These are phyloP conservation scores for Dentipellis fragilis DNA, from an alignment of 768 basidiomycete genomes.

Conservation along the genomic window DNA sequence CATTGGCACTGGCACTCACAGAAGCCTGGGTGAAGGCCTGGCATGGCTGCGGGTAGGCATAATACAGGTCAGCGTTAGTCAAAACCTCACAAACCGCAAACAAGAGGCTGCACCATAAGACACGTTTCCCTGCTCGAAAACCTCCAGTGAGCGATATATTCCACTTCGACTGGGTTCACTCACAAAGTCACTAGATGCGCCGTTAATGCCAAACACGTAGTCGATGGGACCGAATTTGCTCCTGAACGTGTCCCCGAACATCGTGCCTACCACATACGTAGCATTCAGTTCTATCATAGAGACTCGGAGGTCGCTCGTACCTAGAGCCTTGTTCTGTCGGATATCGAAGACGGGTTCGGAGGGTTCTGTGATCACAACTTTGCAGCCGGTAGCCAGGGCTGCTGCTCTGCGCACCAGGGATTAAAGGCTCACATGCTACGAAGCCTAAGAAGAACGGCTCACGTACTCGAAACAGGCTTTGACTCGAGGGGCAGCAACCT, in stretches of 20 bases:
- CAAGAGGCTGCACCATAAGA: constrained; percentile 45
- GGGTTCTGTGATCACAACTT: constrained; percentile 29
- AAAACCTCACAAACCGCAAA: background rate
- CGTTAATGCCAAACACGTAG: constrained; percentile 55
- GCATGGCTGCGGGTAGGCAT: constrained; percentile 31
- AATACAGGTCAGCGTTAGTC: background rate
- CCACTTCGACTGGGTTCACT: constrained; percentile 19
- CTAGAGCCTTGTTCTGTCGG: constrained; percentile 56
- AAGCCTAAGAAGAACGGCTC: background rate
- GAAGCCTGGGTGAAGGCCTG: constrained; percentile 67
- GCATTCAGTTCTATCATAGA: background rate
- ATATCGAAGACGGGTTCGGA: constrained; percentile 39
- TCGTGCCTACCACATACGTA: constrained; percentile 34
- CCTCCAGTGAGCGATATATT: background rate
- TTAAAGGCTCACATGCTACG: no score
- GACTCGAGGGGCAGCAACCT: constrained; percentile 48
- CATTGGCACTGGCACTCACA: constrained; percentile 23
- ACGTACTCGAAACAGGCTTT: constrained; percentile 63
- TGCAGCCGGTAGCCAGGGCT: constrained; percentile 56
- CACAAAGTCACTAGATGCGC: constrained; percentile 79
- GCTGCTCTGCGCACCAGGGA: constrained; percentile 38
- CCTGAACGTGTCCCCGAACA: constrained; percentile 50
- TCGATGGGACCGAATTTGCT: constrained; percentile 56
- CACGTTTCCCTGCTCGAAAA: constrained; percentile 49
- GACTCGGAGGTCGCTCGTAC: constrained; percentile 22